A percentile compares a stretch with the other conserved stretches of the same genome.
Conservation (phyloP, 208 protist species). For the Acanthamoeba rhysodes region DNA sequence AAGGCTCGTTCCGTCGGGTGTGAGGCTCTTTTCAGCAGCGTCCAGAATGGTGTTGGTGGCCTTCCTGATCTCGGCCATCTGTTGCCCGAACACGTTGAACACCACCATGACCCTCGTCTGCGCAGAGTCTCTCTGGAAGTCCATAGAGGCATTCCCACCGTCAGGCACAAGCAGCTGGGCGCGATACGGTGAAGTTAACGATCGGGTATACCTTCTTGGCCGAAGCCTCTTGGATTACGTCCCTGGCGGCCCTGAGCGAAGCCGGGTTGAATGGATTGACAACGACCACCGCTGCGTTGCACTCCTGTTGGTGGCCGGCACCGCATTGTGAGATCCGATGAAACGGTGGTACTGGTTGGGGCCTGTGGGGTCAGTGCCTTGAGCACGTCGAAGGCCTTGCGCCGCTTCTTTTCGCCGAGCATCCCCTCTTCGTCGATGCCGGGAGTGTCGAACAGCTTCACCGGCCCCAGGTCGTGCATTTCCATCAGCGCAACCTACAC, state of each 20-base stretch:
- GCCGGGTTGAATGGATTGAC: slow-evolving; percentile 70
- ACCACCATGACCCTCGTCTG: neutral
- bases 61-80: slow-evolving; percentile 24
- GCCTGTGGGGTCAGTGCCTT: neutral
- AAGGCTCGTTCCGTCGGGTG: neutral
- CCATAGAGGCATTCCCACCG: neutral
- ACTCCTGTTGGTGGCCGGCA: slow-evolving; percentile 77
- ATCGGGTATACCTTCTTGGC: neutral
- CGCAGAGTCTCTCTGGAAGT: neutral
- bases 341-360: neutral
- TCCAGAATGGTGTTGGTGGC: neutral
- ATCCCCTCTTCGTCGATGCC: slow-evolving; percentile 84
- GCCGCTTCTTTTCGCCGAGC: slow-evolving; percentile 84
- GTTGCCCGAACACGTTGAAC: slow-evolving; percentile 20
- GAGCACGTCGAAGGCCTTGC: slow-evolving; percentile 78
- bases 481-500: slow-evolving; percentile 86
- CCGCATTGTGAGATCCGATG: neutral
- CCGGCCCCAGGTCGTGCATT: slow-evolving; percentile 84
- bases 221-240: neutral
- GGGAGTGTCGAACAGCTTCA: slow-evolving; percentile 88
- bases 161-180: neutral
- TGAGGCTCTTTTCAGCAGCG: neutral
- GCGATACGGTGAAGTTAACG: neutral
- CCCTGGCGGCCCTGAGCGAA: neutral
- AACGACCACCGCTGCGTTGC: slow-evolving; percentile 82